Conservation (phyloP, 352 stramenopile species). For the Pythium oligandrum region DNA sequence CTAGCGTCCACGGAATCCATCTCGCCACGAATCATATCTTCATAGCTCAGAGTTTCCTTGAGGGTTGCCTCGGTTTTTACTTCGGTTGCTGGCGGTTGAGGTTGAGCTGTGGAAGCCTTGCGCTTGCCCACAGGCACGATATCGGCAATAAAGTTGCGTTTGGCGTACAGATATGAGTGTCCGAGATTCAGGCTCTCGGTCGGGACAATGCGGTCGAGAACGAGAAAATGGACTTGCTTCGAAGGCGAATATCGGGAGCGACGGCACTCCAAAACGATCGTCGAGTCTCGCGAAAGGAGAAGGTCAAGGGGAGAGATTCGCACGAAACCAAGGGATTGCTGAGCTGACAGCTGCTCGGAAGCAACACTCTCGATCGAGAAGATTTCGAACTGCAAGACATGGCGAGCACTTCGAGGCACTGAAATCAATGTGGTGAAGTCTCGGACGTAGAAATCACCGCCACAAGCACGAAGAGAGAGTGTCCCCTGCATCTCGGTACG, state of each 20-base stretch:
- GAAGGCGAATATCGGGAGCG: slow-evolving; percentile 26
- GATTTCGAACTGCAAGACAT: slow-evolving; percentile 77
- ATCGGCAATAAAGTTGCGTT: slow-evolving; percentile 76
- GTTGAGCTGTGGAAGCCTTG: neutral
- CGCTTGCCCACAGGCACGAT: slow-evolving; percentile 20
- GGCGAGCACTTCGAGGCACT: slow-evolving; percentile 42
- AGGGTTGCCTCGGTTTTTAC: too few species aligned
- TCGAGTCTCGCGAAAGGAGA: slow-evolving; percentile 70
- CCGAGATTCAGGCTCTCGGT: slow-evolving; percentile 58
- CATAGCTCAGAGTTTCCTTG: slow-evolving; percentile 30
- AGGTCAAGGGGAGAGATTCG: slow-evolving; percentile 68
- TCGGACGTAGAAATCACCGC: slow-evolving; percentile 66
- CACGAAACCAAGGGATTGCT: slow-evolving; percentile 73
- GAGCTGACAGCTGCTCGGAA: slow-evolving; percentile 45
- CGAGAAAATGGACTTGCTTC: slow-evolving; percentile 65
- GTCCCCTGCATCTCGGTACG: slow-evolving; percentile 75
- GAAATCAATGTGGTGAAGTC: slow-evolving; percentile 76
- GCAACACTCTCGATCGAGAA: slow-evolving; percentile 55
- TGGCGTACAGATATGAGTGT: slow-evolving; percentile 77
- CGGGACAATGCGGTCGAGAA: slow-evolving; percentile 68
- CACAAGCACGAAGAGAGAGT: slow-evolving; percentile 61
- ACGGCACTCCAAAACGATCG: slow-evolving; percentile 66
- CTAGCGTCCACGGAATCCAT: slow-evolving; percentile 43
- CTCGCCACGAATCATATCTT: slow-evolving; percentile 55
- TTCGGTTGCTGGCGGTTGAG: too few species aligned